Base-by-base conservation (phyloP, 2,329 filamentous ascomycete species). In the Cladosporium sp. region DNA sequence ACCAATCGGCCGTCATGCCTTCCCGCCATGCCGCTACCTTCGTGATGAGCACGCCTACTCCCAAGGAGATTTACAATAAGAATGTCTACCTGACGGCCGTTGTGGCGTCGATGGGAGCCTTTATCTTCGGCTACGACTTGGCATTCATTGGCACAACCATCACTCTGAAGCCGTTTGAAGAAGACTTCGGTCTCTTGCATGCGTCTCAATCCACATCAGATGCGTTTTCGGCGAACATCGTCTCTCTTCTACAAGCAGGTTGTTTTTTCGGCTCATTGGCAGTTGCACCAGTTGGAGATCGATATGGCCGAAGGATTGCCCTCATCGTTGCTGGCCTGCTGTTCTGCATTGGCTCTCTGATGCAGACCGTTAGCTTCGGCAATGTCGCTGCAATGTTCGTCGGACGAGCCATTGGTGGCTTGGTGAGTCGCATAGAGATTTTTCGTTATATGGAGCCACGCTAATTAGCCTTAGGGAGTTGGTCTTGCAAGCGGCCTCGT, bases 311-410 rank as follows among this genome's bases (percentile, higher is more conserved):
- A 18, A 49, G 60, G 18, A 28, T 46, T 26, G 59, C 67, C 2
- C 55, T 70, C 46, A 58, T 70, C 4, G 26, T 66, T 23, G 65
- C 67, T 12, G 68, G 67, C 3, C 12, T 68, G 21, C 6, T 66
- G 1, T 68, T 69, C 44, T 62, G 61, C 55, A 62, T 67, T 40
- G 67, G 68, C 5, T 69, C 67, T 11, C 26, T 69, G 12, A 69
- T 69, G 67, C 67, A 68, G 78, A 81, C 82, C 12, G 78, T 85
- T 16, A 79, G 81, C 65, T 72, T 79, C 61, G 78, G 79, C n/a
- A 80, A 80, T 59, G 69, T 77, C 5, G 67, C 82, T 46, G 81
- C 82, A 65, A 74, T 82, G 35, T 71, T 81, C 18, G 80, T 81
- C 2, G 68, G 68, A 5, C 60, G 68, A 31, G 65, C 62, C 23